Percentiles rank a stretch among this genome's conserved stretches.
Conservation (phyloP, 23 red algal species). For the Gracilaria caudata region DNA sequence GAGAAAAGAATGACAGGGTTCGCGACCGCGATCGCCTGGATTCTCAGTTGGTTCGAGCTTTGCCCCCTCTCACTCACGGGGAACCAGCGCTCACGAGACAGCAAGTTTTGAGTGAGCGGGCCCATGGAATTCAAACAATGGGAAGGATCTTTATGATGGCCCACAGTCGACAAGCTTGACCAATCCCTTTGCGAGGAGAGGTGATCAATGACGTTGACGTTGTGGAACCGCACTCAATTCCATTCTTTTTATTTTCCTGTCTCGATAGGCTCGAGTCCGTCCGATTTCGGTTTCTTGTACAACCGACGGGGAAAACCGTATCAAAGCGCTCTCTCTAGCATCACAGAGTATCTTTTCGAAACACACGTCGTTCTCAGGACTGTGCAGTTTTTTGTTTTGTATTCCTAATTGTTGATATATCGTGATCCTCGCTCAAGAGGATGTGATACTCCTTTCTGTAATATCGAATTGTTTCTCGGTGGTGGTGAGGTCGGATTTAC, state of each 20-base stretch:
- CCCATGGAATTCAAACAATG: conserved; percentile 60
- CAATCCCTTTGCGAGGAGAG: background rate
- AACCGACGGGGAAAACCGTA: background rate
- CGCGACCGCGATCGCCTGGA: conserved; percentile 17
- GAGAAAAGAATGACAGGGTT: conserved; percentile 9
- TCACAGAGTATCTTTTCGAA: background rate
- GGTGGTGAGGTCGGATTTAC: background rate
- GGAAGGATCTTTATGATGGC: conserved; percentile 79
- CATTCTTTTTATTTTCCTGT: conserved; percentile 1
- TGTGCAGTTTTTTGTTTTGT: conserved; percentile 6
- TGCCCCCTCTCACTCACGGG: conserved; percentile 46
- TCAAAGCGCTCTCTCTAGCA: background rate
- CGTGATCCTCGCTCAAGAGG: background rate
- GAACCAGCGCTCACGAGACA: conserved; percentile 51
- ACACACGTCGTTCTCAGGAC: background rate
- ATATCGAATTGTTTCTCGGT: background rate
- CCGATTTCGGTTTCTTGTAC: background rate
- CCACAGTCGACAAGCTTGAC: background rate
- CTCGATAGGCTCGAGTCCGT: background rate
- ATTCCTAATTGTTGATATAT: conserved; percentile 7
- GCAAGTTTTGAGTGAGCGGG: conserved; percentile 66
- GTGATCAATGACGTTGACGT: background rate
- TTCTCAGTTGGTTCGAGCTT: conserved; percentile 22
- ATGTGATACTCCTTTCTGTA: conserved; percentile 6
- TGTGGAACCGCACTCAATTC: background rate